Evolutionary conservation across 495 filamentous ascomycete species (phyloP).

Genomic region (Annulohypoxylon moriforme): DNA sequence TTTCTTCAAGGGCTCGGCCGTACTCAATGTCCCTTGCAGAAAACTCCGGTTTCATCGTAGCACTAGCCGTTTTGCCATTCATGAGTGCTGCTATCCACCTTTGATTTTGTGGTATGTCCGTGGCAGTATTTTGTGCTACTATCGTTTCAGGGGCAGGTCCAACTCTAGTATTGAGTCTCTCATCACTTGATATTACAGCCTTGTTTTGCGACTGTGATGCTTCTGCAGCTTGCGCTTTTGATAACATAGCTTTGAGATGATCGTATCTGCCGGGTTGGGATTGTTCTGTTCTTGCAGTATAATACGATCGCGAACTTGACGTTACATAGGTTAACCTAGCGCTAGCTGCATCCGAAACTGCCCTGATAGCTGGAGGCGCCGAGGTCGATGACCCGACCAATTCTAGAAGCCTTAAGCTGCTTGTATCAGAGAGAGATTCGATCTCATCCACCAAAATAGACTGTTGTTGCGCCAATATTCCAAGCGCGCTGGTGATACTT

Average conservation of each 20-base stretch:
- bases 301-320: conserved; percentile 6
- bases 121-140: not conserved
- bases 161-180: too few species aligned
- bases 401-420: not conserved
- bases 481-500: conserved; percentile 7
- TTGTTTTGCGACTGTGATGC: not conserved
- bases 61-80: not conserved
- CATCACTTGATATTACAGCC: not conserved
- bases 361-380: not conserved
- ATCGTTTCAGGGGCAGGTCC: not conserved
- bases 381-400: not conserved
- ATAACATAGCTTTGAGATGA: not conserved
- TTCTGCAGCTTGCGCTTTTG: not conserved
- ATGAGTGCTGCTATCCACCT: conserved; percentile 14
- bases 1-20: not conserved
- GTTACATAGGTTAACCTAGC: conserved; percentile 1
- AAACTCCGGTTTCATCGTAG: not conserved
- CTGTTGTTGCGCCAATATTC: conserved; percentile 4
- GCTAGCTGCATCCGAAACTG: conserved; percentile 10
- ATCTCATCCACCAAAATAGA: conserved; percentile 2
- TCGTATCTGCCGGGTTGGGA: not conserved
- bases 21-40: conserved; percentile 2
- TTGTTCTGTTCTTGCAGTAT: conserved; percentile 9
- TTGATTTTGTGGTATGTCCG: conserved; percentile 1
- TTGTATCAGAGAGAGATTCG: conserved; percentile 1